Percentiles rank a stretch among this genome's conserved stretches.
Conservation (phyloP, 257 asterid species). For the Linaria vulgaris region DNA sequence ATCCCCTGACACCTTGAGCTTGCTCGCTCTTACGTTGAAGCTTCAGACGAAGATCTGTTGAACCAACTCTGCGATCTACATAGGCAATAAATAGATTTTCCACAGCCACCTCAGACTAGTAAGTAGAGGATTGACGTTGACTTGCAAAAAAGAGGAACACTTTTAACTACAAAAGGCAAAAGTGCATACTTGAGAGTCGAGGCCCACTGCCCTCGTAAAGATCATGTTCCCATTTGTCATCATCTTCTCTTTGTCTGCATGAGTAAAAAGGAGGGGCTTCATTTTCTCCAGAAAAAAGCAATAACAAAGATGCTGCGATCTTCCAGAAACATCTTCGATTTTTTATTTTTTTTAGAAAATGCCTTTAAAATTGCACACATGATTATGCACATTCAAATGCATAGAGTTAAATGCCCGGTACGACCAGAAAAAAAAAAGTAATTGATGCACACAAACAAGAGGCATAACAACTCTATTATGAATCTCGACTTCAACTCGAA, state of each 20-base stretch:
- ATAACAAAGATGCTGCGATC: conserved; percentile 7
- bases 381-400: not conserved
- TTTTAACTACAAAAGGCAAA: not conserved
- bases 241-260: conserved; percentile 73
- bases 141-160: not conserved
- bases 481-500: too few species aligned
- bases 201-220: conserved; percentile 46
- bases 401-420: not conserved
- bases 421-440: too few species aligned
- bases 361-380: not conserved
- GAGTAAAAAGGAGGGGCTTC: conserved; percentile 12
- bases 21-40: conserved; percentile 84
- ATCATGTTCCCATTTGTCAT: conserved; percentile 77
- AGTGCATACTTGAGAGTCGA: conserved; percentile 52
- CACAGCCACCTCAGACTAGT: conserved; percentile 24
- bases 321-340: conserved; percentile 8
- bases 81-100: conserved; percentile 9
- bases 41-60: conserved; percentile 85
- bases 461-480: not conserved
- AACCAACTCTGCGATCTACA: conserved; percentile 65
- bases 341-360: too few species aligned
- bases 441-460: too few species aligned
- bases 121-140: conserved; percentile 9
- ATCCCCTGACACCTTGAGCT: conserved; percentile 53
- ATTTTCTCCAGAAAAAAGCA: conserved; percentile 5